These are phyloP conservation scores for Wallacemonas sp. DNA, from an alignment of 208 protist species.

Conservation along the genomic window DNA sequence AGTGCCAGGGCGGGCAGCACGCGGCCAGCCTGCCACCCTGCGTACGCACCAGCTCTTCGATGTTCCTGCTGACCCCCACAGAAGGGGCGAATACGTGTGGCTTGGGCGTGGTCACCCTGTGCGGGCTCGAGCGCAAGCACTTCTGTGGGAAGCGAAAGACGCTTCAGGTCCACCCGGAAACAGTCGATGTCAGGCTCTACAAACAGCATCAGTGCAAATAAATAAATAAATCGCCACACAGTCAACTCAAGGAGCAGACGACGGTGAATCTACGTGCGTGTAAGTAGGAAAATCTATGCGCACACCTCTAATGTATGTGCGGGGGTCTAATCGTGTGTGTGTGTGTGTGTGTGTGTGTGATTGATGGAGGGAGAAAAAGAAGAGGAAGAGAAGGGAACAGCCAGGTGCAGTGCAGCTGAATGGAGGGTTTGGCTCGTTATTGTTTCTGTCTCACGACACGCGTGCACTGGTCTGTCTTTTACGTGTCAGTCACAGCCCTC, in stretches of 20 bases:
- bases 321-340: no score
- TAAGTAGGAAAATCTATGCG: neutral
- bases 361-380: slow-evolving; percentile 16
- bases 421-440: no score
- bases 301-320: neutral
- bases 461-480: no score
- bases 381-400: neutral
- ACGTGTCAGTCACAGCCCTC: no score
- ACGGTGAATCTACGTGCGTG: no score
- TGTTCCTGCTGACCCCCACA: neutral
- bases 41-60: neutral
- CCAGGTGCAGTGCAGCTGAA: neutral
- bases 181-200: slow-evolving; percentile 68
- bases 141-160: slow-evolving; percentile 31
- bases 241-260: neutral
- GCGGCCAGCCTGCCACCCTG: neutral
- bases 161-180: slow-evolving; percentile 49
- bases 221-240: neutral
- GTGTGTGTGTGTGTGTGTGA: neutral
- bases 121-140: slow-evolving; percentile 23
- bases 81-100: neutral
- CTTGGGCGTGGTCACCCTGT: neutral
- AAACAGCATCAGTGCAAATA: slow-evolving; percentile 43
- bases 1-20: neutral
- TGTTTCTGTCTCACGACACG: no score